Evolutionary conservation across 768 basidiomycete genomes (phyloP).

Genomic region (Heimioporus sp.): DNA sequence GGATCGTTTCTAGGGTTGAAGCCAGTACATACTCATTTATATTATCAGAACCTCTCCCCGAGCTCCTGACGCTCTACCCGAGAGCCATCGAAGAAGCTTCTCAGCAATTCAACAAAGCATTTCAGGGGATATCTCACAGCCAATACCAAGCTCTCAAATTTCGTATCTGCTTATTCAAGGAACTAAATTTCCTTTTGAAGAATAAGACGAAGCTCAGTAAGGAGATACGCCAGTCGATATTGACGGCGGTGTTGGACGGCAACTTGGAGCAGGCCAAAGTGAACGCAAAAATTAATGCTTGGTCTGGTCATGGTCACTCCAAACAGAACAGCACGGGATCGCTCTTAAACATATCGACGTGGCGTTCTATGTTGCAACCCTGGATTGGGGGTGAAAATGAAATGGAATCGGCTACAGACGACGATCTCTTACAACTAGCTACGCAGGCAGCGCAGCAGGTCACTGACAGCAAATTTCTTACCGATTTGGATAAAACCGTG

Average conservation of each 20-base stretch:
- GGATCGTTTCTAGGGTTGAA: not conserved
- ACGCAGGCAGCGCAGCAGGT: not conserved
- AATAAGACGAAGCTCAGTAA: not conserved
- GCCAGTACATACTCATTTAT: no score
- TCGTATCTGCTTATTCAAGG: slow-evolving; percentile 10
- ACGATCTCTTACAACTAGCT: slow-evolving; percentile 5
- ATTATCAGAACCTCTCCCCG: slow-evolving; percentile 9
- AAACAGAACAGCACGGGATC: no score
- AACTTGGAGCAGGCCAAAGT: slow-evolving; percentile 4
- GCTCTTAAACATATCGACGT: not conserved
- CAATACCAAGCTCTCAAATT: slow-evolving; percentile 17
- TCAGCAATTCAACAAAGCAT: not conserved
- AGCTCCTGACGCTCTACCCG: slow-evolving; percentile 9
- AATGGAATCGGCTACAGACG: not conserved
- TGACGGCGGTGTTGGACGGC: slow-evolving; percentile 4
- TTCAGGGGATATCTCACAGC: slow-evolving; percentile 1
- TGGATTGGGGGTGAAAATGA: no score
- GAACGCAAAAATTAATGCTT: not conserved
- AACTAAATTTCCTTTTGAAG: not conserved
- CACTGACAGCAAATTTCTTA: slow-evolving; percentile 17
- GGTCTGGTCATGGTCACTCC: no score
- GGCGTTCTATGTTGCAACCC: not conserved
- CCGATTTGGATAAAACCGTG: not conserved
- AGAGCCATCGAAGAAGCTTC: slow-evolving; percentile 2
- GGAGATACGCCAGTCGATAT: not conserved